Evolutionary conservation across 2,329 filamentous ascomycete genomes (phyloP), one percentile per base, ranked within the genome.

Genomic region (Apiospora marii): DNA sequence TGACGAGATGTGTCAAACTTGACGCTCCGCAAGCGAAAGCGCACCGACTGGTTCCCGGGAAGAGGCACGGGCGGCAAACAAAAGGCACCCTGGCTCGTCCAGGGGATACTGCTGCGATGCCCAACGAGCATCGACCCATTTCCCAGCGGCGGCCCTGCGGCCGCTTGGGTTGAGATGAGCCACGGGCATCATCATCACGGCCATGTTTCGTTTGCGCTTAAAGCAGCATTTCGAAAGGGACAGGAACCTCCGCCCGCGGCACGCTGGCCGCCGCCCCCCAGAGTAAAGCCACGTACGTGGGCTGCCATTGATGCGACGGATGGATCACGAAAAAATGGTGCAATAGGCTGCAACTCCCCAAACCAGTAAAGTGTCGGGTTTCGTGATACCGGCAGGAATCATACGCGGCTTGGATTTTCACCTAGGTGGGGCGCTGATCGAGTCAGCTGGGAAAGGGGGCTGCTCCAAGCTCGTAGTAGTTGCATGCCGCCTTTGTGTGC

Each of bases 371-470:
- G 67, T 34, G 41, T 10, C 67, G 19, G 58, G 34, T 13, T 64
- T 64, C 58, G 58, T 64, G 58, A 64, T 64, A 64, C 30, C 58
- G 58, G 58, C 58, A 64, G 58, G 19, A 34, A 34, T 37, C 34
- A 22, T 41, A 22, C 19, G 30, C 58, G 19, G 58, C 58, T 64
- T 64, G 58, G 34, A n/a, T 22, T 34, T 51, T 34, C 22, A 22
- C 16, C 53, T 34, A 64, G 58, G 58, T 64, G 58, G 58, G 58
- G 58, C 58, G 19, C 30, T 64, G 58, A 64, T 64, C 58, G 58
- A 64, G 58, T 64, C 58, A 64, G 58, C 58, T 64, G 34, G 58
- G 58, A 64, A 64, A 64, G 58, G 58, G 58, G 58, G 58, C 58
- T n/a, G 58, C 58, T 64, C 58, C 58, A 64, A 64, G 58, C 34